Evolutionary conservation across 805 yeast genomes (phyloP).

Genomic region (Zygosaccharomyces siamensis): DNA sequence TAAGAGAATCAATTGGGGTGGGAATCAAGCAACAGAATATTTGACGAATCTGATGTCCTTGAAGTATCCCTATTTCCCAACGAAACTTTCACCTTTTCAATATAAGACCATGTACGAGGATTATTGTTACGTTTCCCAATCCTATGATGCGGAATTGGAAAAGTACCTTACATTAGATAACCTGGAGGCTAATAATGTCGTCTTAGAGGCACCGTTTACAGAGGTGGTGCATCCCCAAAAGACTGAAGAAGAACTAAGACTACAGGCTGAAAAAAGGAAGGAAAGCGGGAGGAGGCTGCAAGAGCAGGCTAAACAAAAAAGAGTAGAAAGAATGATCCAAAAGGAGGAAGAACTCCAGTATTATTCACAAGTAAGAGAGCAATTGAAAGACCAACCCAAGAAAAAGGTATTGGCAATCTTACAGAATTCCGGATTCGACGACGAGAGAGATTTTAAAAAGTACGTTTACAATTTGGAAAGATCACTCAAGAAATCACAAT

Average conservation of each 20-base stretch:
- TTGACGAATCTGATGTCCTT: conserved; percentile 59
- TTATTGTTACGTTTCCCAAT: conserved; percentile 68
- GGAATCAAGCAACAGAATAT: conserved; percentile 62
- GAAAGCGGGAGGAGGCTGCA: conserved; percentile 87
- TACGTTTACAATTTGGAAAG: conserved; percentile 61
- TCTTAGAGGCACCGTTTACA: conserved; percentile 76
- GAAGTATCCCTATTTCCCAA: conserved; percentile 90
- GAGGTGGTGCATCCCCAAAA: conserved; percentile 65
- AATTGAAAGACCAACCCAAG: conserved; percentile 46
- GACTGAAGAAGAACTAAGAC: conserved; percentile 73
- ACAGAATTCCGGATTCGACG: conserved; percentile 73
- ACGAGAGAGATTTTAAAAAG: conserved; percentile 63
- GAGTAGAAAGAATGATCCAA: conserved; percentile 74
- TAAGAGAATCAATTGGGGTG: conserved; percentile 91
- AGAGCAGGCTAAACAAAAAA: conserved; percentile 82
- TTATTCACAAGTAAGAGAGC: conserved; percentile 53
- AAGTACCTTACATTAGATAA: conserved; percentile 54
- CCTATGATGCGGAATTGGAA: conserved; percentile 62
- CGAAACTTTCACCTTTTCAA: conserved; percentile 59
- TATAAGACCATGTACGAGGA: conserved; percentile 65
- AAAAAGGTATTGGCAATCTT: conserved; percentile 52
- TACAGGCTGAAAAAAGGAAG: conserved; percentile 70
- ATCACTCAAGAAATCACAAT: conserved; percentile 61
- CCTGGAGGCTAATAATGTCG: conserved; percentile 65
- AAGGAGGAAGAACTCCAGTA: conserved; percentile 77